Conservation (phyloP, 257 asterid genomes). For the Catharanthus roseus region DNA sequence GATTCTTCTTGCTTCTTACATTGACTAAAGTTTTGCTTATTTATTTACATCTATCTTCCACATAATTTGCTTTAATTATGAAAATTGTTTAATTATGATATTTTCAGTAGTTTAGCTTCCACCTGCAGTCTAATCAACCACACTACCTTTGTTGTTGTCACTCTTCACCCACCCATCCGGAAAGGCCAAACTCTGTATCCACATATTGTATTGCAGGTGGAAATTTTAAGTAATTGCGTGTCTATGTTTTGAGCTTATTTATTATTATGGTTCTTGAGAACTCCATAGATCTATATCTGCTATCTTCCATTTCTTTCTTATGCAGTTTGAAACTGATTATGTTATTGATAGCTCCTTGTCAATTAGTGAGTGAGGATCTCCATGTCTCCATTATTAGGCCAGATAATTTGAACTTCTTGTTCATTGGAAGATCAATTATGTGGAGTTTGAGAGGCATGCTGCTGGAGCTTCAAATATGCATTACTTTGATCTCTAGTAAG, state of each 20-base stretch:
- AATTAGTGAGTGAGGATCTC: constrained; percentile 75
- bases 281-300: constrained; percentile 2
- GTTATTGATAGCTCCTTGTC: constrained; percentile 57
- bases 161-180: constrained; percentile 97
- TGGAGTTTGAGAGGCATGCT: constrained; percentile 95
- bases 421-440: constrained; percentile 63
- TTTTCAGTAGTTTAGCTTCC: neutral
- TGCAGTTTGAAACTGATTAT: constrained; percentile 84
- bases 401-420: constrained; percentile 16
- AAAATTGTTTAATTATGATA: neutral
- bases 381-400: constrained; percentile 14
- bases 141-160: constrained; percentile 85
- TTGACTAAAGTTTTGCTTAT: no score
- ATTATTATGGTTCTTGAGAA: no score
- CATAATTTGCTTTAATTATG: neutral
- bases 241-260: no score
- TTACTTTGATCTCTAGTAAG: constrained; percentile 89
- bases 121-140: constrained; percentile 80
- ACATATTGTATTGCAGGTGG: constrained; percentile 94
- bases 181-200: constrained; percentile 97
- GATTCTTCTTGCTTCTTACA: constrained; percentile 2
- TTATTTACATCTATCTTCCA: neutral
- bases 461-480: constrained; percentile 98
- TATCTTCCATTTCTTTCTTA: neutral
- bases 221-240: neutral